Evolutionary conservation across 2,329 filamentous ascomycete species (phyloP), one percentile per base, ranked within the genome.

Genomic region (Verticillium nonalfalfae): DNA sequence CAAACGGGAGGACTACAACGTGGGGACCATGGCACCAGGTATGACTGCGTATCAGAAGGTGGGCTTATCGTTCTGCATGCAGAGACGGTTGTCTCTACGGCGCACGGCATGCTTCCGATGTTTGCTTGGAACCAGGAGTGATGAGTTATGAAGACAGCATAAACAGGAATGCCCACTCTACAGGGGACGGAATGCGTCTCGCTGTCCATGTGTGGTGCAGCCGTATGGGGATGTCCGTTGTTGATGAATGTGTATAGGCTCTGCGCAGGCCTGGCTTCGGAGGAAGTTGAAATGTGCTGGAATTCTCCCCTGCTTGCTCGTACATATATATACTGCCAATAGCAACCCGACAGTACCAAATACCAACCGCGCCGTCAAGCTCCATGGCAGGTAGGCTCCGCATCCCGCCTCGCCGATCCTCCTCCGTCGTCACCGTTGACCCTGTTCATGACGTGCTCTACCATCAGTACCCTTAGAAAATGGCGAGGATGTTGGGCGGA

Each of bases 401-500:
- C 14, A 38, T 11, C 36, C 14, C 36, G 9, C 36, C 36, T 38
- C 38, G 38, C 38, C 15, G 38, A 26, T 26, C 26, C 26, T 26
- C 26, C 3, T 26, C 26, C 26, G 26, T 26, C 26, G 26, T 26
- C 26, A 26, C 2, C 26, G 26, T 26, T 26, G 26, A 26, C 26
- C 26, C 26, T 26, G 26, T 26, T 26, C 3, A 26, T 26, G 26
- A 4, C 26, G 26, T 26, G 26, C 26, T 26, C 3, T 26, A 26
- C 26, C 26, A 26, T 26, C 26, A 26, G 26, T 26, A 4, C 26
- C 26, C 26, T 59, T 34, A 77, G 56, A 77, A 74, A 7, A 75
- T 74, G 18, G 74, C 73, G 18, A 76, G 62, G 59, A 73, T 69
- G 58, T 75, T 76, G 38, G 74, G 73, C 56, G 74, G 73, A 50